Percentiles rank a stretch among this genome's conserved stretches.
These are phyloP conservation scores for Exophiala dermatitidis DNA, from an alignment of 2,329 filamentous ascomycete species.

Conservation along the genomic window DNA sequence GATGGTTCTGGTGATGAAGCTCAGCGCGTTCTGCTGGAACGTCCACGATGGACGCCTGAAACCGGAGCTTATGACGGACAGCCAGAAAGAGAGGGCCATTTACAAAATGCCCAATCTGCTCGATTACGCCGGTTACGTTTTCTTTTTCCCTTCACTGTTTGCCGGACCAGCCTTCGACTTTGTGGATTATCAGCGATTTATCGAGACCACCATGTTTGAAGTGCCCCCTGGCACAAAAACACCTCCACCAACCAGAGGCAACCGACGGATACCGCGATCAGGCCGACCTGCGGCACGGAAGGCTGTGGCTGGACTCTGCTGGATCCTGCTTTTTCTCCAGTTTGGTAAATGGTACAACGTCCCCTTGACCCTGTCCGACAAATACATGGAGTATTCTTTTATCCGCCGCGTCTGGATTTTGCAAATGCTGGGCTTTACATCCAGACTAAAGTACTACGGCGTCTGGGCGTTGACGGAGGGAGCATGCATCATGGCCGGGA, in stretches of 20 bases:
- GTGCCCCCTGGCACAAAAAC: slow-evolving; percentile 71
- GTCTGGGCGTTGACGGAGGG: slow-evolving; percentile 93
- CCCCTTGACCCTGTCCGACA: slow-evolving; percentile 56
- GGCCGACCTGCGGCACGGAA: slow-evolving; percentile 78
- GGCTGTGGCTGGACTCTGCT: slow-evolving; percentile 62
- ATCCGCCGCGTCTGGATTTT: slow-evolving; percentile 67
- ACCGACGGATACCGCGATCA: slow-evolving; percentile 86
- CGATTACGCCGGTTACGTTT: slow-evolving; percentile 81
- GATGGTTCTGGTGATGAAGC: slow-evolving; percentile 98
- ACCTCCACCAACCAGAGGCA: slow-evolving; percentile 75
- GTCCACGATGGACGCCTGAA: slow-evolving; percentile 83
- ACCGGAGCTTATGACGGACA: slow-evolving; percentile 70
- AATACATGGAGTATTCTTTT: slow-evolving; percentile 62
- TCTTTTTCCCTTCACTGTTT: slow-evolving; percentile 91
- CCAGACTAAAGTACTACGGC: slow-evolving; percentile 90
- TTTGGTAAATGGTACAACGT: slow-evolving; percentile 62
- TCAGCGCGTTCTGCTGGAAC: slow-evolving; percentile 96
- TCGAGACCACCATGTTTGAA: slow-evolving; percentile 92
- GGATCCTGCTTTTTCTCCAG: slow-evolving; percentile 72
- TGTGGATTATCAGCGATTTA: slow-evolving; percentile 83
- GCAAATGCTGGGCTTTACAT: slow-evolving; percentile 74
- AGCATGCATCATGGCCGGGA: slow-evolving; percentile 83
- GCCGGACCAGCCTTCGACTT: slow-evolving; percentile 92
- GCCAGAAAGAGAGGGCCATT: slow-evolving; percentile 76
- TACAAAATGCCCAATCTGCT: slow-evolving; percentile 65